These are phyloP conservation scores for Suhomyces bolitotheri DNA, from an alignment of 1,139 yeast genomes.

Conservation along the genomic window DNA sequence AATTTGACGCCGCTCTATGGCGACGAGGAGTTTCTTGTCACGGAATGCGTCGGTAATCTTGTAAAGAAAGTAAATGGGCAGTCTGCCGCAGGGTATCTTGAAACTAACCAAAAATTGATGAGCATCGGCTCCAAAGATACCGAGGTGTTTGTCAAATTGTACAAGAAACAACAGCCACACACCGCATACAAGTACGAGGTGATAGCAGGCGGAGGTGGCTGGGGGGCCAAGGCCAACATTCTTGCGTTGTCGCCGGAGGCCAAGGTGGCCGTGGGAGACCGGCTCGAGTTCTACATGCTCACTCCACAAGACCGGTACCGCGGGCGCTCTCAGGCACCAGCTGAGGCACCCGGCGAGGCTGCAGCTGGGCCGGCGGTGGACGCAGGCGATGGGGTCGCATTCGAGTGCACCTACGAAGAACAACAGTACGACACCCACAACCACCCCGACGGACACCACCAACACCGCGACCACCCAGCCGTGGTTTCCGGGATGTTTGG, in stretches of 20 bases:
- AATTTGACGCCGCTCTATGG: constrained; percentile 37
- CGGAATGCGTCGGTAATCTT: constrained; percentile 52
- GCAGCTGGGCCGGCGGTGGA: constrained; percentile 2
- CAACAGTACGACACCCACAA: constrained; percentile 9
- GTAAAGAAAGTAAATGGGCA: constrained; percentile 47
- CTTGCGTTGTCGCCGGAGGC: constrained; percentile 62
- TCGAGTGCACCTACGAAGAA: constrained; percentile 40
- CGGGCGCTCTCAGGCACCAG: constrained; percentile 1
- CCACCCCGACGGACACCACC: too few relatives aligned
- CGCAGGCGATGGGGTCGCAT: constrained; percentile 4
- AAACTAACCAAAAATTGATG: constrained; percentile 42
- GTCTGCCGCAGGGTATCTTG: constrained; percentile 55
- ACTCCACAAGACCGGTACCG: constrained; percentile 35
- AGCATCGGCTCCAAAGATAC: constrained; percentile 47
- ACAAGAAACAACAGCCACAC: constrained; percentile 18
- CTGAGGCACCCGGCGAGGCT: too few relatives aligned
- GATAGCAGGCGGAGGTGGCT: constrained; percentile 66
- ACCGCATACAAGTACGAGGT: constrained; percentile 41
- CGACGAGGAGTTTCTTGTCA: constrained; percentile 30
- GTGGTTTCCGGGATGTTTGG: constrained; percentile 34
- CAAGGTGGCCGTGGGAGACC: constrained; percentile 42
- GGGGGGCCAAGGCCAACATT: constrained; percentile 64
- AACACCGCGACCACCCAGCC: too few relatives aligned
- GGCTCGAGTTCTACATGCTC: constrained; percentile 49
- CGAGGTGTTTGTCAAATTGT: constrained; percentile 46